A percentile compares a stretch with the other conserved stretches of the same genome.
These are phyloP conservation scores for Arthrobotrys sinensis DNA, from an alignment of 2,329 filamentous ascomycete genomes.

Conservation along the genomic window DNA sequence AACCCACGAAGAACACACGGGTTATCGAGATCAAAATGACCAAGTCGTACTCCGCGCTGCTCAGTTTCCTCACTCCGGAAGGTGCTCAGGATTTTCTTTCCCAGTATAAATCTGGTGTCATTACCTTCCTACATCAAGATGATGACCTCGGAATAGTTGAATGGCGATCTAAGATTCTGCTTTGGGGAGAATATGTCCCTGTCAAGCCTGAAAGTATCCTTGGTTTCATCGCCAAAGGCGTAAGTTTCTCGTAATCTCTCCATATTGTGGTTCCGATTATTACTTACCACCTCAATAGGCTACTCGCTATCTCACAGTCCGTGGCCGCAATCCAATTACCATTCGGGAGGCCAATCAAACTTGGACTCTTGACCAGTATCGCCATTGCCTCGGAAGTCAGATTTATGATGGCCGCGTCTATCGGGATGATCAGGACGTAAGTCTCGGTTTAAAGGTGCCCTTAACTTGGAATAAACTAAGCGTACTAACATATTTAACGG, in stretches of 20 bases:
- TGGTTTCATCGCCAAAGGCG: constrained; percentile 3
- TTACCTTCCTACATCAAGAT: constrained; percentile 22
- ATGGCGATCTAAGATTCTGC: constrained; percentile 18
- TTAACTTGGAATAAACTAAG: too few relatives aligned
- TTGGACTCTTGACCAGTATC: constrained; percentile 43
- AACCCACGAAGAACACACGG: constrained; percentile 33
- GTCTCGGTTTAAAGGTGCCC: background rate
- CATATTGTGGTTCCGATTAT: background rate
- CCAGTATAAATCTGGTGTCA: constrained; percentile 23
- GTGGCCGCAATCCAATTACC: constrained; percentile 35
- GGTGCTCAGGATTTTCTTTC: constrained; percentile 41
- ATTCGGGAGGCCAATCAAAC: constrained; percentile 22
- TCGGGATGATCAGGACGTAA: constrained; percentile 28
- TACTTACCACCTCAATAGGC: constrained; percentile 1
- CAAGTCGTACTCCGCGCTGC: constrained; percentile 16
- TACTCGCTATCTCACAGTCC: constrained; percentile 37
- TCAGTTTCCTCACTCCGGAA: constrained; percentile 26
- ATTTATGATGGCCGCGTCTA: constrained; percentile 40
- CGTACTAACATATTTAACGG: background rate
- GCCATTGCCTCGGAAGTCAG: background rate
- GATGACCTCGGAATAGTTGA: constrained; percentile 43
- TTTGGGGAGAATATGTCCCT: constrained; percentile 29
- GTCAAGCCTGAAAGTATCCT: background rate
- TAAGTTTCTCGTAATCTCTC: background rate
- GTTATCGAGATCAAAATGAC: constrained; percentile 46